Conservation (phyloP, 1,284 basidiomycete species). For the Sanghuangporus sanghuang region DNA sequence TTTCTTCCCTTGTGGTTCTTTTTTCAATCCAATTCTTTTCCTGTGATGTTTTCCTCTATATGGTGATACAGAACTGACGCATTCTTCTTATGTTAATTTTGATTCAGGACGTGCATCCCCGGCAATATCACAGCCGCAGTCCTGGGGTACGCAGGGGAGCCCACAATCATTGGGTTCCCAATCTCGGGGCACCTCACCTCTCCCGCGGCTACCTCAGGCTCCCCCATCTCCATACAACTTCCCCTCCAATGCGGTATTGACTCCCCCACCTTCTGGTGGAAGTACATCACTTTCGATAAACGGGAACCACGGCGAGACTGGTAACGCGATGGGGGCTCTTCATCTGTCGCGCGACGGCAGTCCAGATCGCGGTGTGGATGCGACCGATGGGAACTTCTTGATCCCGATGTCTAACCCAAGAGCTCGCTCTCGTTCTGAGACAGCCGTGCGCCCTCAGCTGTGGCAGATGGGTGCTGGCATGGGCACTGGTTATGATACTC, state of each 20-base stretch:
- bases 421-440: constrained; percentile 57
- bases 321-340: constrained; percentile 8
- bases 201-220: constrained; percentile 10
- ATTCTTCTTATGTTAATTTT: background rate
- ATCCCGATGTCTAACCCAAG: constrained; percentile 34
- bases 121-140: constrained; percentile 1
- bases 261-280: constrained; percentile 12
- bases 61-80: background rate
- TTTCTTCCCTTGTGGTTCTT: background rate
- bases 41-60: background rate
- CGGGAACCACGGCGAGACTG: background rate
- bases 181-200: constrained; percentile 1
- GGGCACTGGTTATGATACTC: constrained; percentile 27
- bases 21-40: background rate
- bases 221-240: constrained; percentile 16
- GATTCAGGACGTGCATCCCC: background rate
- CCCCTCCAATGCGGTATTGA: constrained; percentile 15
- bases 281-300: background rate
- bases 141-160: background rate
- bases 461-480: constrained; percentile 40
- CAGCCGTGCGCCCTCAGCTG: constrained; percentile 47
- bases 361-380: background rate
- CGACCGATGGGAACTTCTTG: constrained; percentile 21
- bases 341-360: constrained; percentile 6
- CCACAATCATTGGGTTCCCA: background rate